Evolutionary conservation across 2,329 filamentous ascomycete species (phyloP).

Genomic region (Hypocrella siamensis): DNA sequence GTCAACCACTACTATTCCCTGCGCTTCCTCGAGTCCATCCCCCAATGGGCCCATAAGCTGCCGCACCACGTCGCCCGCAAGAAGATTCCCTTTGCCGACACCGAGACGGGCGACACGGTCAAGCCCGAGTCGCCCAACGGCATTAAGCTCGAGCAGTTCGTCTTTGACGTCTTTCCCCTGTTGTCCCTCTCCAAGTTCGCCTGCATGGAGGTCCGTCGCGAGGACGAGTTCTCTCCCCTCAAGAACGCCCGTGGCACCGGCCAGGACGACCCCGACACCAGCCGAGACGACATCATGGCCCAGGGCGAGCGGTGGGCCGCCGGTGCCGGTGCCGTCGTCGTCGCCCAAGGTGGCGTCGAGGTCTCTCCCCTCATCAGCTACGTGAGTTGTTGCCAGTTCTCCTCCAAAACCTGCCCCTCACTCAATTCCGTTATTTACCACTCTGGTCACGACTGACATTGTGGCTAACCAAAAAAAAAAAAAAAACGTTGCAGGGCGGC

Average conservation of each 20-base stretch:
- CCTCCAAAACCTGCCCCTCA: too few species aligned
- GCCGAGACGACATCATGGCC: conserved; percentile 73
- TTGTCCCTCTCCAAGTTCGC: conserved; percentile 78
- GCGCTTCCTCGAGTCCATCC: conserved; percentile 79
- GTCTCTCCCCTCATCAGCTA: conserved; percentile 91
- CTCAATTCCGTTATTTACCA: too few species aligned
- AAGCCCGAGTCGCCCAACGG: conserved; percentile 94
- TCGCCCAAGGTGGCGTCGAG: conserved; percentile 61
- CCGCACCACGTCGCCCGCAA: conserved; percentile 94
- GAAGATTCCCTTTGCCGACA: conserved; percentile 86
- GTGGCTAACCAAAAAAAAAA: conserved; percentile 7
- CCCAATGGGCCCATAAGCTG: conserved; percentile 68
- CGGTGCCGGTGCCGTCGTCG: conserved; percentile 60
- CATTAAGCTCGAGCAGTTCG: conserved; percentile 98
- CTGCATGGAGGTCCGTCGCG: conserved; percentile 86
- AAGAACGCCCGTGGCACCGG: conserved; percentile 81
- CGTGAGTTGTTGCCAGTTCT: conserved; percentile 41
- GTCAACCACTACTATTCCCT: conserved; percentile 99
- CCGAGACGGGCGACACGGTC: conserved; percentile 59
- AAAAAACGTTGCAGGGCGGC: conserved; percentile 32
- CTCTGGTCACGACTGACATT: neutral
- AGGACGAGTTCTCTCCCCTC: conserved; percentile 94
- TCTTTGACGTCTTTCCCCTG: conserved; percentile 95
- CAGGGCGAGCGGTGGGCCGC: conserved; percentile 81
- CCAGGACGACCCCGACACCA: conserved; percentile 89